These are phyloP conservation scores for Diaporthe sp. DNA, from an alignment of 2,329 filamentous ascomycete genomes.

Conservation along the genomic window DNA sequence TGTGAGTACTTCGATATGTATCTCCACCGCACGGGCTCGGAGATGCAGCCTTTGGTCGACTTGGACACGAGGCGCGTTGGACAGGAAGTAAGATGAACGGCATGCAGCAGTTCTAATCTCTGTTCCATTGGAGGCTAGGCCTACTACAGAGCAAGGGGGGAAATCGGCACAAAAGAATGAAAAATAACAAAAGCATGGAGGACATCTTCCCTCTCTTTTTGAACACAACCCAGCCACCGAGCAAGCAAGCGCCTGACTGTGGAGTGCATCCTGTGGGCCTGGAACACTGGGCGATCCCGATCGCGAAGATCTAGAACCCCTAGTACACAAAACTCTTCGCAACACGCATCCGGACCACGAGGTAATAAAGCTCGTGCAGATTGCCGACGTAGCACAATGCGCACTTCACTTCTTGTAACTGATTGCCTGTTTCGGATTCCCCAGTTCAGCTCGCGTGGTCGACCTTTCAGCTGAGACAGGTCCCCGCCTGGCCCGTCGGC, in stretches of 20 bases:
- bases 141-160: not conserved
- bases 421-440: slow-evolving; percentile 17
- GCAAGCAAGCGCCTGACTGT: not conserved
- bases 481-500: not conserved
- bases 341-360: not conserved
- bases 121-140: not conserved
- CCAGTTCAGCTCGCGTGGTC: slow-evolving; percentile 28
- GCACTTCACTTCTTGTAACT: not conserved
- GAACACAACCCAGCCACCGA: not conserved
- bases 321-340: not conserved
- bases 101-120: not conserved
- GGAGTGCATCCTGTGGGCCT: not conserved
- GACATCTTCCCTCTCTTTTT: too few species aligned
- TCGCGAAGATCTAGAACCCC: not conserved
- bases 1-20: too few species aligned
- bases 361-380: slow-evolving; percentile 9
- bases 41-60: not conserved
- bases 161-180: not conserved
- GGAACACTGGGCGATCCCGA: not conserved
- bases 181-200: not conserved
- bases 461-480: slow-evolving; percentile 30
- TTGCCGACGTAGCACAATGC: slow-evolving; percentile 20
- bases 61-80: not conserved
- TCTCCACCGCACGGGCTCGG: too few species aligned
- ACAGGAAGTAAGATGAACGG: not conserved